Evolutionary conservation across 257 asterid genomes (phyloP), one percentile per base, ranked within the genome.

Genomic region (Cordia subcordata): DNA sequence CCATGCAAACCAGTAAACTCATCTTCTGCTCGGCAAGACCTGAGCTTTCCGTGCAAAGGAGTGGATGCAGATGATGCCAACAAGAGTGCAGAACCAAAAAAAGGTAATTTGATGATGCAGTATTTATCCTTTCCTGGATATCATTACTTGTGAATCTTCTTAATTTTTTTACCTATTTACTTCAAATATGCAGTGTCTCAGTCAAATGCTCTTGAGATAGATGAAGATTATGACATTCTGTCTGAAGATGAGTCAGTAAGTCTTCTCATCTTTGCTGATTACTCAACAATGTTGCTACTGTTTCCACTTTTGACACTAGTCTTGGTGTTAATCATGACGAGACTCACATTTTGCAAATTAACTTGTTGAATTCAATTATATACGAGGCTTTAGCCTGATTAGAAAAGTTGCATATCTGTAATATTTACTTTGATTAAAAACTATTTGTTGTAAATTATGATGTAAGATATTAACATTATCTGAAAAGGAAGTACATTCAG

Each of bases 211-310:
- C 77, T 64, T 61, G 91, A 79, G 75, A 73, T 67, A 5, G 99
- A 93, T 75, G 85, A 75, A 53, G 99, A 89, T 70, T 89, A 76
- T 76, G 86, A 72, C 61, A 22, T 86, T 73, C 83, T 45, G 57
- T 80, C 94, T 60, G 78, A 74, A 52, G 95, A 83, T 61, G 96
- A 81, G 75, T 73, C 82, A 57, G 99, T 93, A 81, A 75, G 92
- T 79, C 70, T 64, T 18, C 62, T 60, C 42, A 18, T 40, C 33
- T 54, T 10, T 37, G 21, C 40, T 17, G 5, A 13, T 55, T 11
- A 8, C 5, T 49, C 11, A 14, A 27, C n/a, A 27, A 27, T 27
- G 35, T 27, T 27, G n/a, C 35, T 1, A 27, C 4, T 27, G 35
- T 27, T 27, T 27, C 35, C 35, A 6, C 35, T 27, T 27, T 49